phyloP scores from a whole-genome alignment of 2,329 filamentous ascomycete species.

The Pyricularia sp. region DNA sequence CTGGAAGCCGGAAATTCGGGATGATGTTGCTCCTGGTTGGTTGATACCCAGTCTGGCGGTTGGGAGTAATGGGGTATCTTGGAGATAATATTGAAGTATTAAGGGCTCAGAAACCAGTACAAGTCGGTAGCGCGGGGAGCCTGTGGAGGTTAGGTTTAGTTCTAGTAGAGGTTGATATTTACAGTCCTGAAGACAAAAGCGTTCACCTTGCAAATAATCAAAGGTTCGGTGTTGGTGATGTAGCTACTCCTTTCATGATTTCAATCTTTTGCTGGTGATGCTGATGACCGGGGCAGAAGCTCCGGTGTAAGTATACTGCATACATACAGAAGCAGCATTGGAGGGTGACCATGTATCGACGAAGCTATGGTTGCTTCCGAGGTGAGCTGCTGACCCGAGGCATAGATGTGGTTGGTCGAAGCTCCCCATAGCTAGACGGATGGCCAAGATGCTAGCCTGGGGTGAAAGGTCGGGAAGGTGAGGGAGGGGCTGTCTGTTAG shows the following conservation, averaged over 20 bases:
- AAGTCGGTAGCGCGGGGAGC: not conserved
- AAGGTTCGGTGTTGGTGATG: not conserved
- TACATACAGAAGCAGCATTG: not conserved
- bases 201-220: not conserved
- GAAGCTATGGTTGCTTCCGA: too few species aligned
- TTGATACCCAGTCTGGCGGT: not conserved
- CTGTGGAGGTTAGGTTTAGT: not conserved
- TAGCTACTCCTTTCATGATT: too few species aligned
- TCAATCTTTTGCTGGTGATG: not conserved
- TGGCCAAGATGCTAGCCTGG: not conserved
- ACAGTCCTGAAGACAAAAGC: not conserved
- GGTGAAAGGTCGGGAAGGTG: not conserved
- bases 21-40: not conserved
- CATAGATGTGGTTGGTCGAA: not conserved
- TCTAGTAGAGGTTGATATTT: not conserved
- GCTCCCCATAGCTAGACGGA: not conserved
- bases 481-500: not conserved
- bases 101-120: not conserved
- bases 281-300: not conserved
- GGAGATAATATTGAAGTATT: too few species aligned
- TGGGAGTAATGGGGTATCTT: not conserved
- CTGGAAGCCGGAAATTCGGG: too few species aligned
- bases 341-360: not conserved
- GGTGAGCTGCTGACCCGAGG: too few species aligned
- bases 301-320: not conserved